Conservation (phyloP, 2,329 filamentous ascomycete species). For the Pezicula radicicola region DNA sequence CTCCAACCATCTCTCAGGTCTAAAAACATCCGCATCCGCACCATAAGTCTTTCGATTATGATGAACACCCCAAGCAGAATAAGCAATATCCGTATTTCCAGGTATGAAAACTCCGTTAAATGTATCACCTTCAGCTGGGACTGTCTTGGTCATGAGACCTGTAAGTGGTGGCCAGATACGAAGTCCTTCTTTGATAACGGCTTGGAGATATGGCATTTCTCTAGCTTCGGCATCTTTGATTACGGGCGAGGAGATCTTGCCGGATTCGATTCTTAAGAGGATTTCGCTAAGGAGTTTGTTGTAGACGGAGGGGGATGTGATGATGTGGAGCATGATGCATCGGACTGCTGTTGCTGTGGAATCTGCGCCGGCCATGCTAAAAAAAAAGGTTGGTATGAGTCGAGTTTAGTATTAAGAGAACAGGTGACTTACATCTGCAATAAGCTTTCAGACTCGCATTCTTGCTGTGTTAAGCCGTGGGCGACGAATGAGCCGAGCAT, state of each 20-base stretch:
- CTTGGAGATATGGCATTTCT: slow-evolving; percentile 35
- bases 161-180: slow-evolving; percentile 33
- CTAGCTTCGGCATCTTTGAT: slow-evolving; percentile 9
- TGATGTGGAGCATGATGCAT: slow-evolving; percentile 47
- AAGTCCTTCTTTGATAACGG: slow-evolving; percentile 37
- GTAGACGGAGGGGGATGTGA: slow-evolving; percentile 44
- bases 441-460: slow-evolving; percentile 1
- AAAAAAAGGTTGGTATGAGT: slow-evolving; percentile 2
- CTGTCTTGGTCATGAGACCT: background rate
- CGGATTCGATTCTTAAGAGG: slow-evolving; percentile 14
- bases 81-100: slow-evolving; percentile 3
- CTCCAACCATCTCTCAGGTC: slow-evolving; percentile 41
- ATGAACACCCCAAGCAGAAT: slow-evolving; percentile 31
- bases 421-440: slow-evolving; percentile 17
- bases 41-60: slow-evolving; percentile 30
- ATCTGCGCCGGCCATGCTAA: slow-evolving; percentile 51
- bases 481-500: slow-evolving; percentile 50
- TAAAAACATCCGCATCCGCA: slow-evolving; percentile 36
- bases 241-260: slow-evolving; percentile 28
- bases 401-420: background rate
- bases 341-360: slow-evolving; percentile 54
- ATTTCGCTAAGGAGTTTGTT: slow-evolving; percentile 43
- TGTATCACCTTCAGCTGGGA: background rate
- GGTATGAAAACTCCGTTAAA: slow-evolving; percentile 9
- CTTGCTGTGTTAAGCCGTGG: slow-evolving; percentile 27